These are phyloP conservation scores for Colletotrichum lupini DNA, from an alignment of 2,329 filamentous ascomycete genomes.

Conservation along the genomic window DNA sequence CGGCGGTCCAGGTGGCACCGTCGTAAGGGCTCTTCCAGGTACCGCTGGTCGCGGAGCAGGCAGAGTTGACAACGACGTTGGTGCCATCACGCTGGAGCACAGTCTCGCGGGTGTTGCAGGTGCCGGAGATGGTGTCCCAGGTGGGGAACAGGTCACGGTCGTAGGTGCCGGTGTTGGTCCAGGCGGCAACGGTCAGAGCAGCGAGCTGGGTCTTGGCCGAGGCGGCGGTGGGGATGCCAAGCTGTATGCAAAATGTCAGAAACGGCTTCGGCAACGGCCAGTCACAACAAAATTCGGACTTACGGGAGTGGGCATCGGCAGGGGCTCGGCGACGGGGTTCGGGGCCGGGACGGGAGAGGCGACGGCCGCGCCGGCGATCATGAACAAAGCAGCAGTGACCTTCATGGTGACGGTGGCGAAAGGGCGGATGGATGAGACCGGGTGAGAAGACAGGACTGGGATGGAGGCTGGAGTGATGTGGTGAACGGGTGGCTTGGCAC, in stretches of 20 bases:
- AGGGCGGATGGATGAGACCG: neutral
- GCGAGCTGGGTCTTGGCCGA: constrained; percentile 69
- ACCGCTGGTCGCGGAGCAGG: constrained; percentile 74
- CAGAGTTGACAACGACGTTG: constrained; percentile 65
- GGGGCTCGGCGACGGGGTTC: constrained; percentile 20
- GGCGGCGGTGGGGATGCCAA: constrained; percentile 71
- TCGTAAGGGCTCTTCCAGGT: constrained; percentile 80
- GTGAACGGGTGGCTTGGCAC: constrained; percentile 27
- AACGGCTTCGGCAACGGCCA: neutral
- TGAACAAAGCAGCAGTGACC: constrained; percentile 32
- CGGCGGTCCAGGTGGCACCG: constrained; percentile 74
- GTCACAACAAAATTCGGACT: neutral
- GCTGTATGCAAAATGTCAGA: constrained; percentile 45
- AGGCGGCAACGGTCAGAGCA: constrained; percentile 66
- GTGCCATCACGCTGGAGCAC: constrained; percentile 81
- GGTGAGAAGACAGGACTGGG: constrained; percentile 7
- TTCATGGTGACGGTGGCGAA: constrained; percentile 31
- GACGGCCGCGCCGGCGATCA: constrained; percentile 37
- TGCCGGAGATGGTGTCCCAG: constrained; percentile 74
- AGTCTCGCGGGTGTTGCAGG: constrained; percentile 77
- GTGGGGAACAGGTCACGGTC: constrained; percentile 76
- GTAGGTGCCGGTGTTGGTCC: constrained; percentile 68
- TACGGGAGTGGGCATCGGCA: constrained; percentile 42
- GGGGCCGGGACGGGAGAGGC: constrained; percentile 38
- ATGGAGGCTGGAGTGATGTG: constrained; percentile 1